A percentile compares a stretch with the other conserved stretches of the same genome.
Conservation (phyloP, 441 rosid species). For the Populus hybrid region DNA sequence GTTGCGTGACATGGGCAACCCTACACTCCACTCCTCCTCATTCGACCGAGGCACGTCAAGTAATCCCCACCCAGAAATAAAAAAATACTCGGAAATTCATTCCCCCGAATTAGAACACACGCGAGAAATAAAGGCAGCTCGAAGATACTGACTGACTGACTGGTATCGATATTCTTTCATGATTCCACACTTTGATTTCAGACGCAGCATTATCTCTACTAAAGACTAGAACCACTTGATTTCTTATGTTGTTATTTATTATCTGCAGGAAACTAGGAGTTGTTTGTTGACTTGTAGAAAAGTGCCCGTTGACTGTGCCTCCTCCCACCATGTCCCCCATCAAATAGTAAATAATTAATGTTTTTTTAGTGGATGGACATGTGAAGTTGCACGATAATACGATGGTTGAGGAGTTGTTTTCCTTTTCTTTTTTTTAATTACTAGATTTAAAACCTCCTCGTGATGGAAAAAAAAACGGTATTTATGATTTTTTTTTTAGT, state of each 20-base stretch:
- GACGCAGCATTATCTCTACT: neutral
- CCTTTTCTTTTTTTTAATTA: too few species aligned
- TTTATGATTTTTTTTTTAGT: too few species aligned
- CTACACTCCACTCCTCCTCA: neutral
- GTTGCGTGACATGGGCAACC: neutral
- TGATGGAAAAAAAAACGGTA: too few species aligned
- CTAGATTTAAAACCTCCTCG: too few species aligned
- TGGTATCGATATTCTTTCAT: neutral
- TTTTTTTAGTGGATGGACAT: too few species aligned
- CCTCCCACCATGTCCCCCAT: neutral
- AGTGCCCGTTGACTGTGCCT: neutral
- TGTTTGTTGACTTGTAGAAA: neutral
- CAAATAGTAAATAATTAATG: neutral
- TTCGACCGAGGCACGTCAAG: neutral
- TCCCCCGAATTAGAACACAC: neutral
- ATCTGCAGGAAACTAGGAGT: neutral
- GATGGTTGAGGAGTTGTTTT: too few species aligned
- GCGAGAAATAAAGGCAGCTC: neutral
- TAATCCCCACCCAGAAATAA: neutral
- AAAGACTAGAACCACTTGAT: neutral
- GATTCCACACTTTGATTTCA: neutral
- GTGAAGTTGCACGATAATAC: too few species aligned
- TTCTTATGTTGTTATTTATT: neutral
- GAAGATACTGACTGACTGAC: neutral
- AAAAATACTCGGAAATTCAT: too few species aligned